phyloP scores from a whole-genome alignment of 2,329 filamentous ascomycete species.

The Pleurostoma richardsiae region DNA sequence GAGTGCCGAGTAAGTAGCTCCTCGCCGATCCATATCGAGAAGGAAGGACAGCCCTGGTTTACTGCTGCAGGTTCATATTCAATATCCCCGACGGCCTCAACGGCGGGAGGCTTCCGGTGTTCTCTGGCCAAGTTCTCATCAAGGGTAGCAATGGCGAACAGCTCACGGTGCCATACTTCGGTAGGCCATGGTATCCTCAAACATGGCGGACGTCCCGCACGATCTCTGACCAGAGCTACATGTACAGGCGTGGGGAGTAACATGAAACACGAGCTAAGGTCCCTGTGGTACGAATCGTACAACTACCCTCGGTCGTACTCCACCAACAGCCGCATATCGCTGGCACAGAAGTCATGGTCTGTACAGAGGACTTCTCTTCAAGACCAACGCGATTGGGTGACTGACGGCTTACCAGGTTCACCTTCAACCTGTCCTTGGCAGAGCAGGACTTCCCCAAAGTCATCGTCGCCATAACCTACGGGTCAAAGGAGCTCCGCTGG shows the following conservation, averaged over 20 bases:
- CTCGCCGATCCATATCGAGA: neutral
- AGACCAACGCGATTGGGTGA: too few relatives aligned
- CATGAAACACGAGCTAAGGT: constrained; percentile 4
- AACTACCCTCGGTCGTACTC: neutral
- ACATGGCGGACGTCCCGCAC: too few relatives aligned
- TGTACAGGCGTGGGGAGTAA: constrained; percentile 7
- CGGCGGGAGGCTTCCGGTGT: neutral
- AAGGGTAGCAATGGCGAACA: constrained; percentile 4
- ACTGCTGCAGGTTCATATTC: neutral
- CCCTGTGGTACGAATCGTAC: constrained; percentile 3
- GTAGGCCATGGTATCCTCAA: neutral
- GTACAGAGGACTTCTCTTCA: neutral
- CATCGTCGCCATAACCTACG: constrained; percentile 11
- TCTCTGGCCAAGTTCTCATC: constrained; percentile 1
- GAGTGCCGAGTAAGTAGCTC: constrained; percentile 3
- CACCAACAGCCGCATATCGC: constrained; percentile 1
- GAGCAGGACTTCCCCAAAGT: constrained; percentile 18
- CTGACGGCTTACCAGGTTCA: constrained; percentile 9
- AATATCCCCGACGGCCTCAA: constrained; percentile 5
- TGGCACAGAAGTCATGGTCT: neutral
- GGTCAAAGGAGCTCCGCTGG: constrained; percentile 18
- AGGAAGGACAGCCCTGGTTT: neutral
- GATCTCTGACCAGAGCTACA: too few relatives aligned
- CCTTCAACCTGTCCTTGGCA: constrained; percentile 15
- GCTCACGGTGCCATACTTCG: constrained; percentile 4